A percentile compares a stretch with the other conserved stretches of the same genome.
Evolutionary conservation across 495 filamentous ascomycete genomes (phyloP).

Genomic region (Penicillium odoratum): DNA sequence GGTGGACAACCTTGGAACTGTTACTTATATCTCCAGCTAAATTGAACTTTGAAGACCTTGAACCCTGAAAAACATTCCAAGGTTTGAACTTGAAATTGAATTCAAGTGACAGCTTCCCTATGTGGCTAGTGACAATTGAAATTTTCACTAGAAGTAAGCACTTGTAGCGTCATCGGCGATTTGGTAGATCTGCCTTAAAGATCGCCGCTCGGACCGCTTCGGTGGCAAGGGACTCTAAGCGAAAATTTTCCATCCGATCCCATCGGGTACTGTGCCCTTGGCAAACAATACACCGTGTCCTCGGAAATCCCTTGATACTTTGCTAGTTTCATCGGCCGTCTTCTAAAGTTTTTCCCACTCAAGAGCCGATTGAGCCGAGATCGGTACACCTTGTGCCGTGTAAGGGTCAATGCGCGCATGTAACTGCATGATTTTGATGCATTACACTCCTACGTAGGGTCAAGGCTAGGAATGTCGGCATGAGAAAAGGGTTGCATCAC

Average conservation of each 20-base stretch:
- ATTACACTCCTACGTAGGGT: no score
- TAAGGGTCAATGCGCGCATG: neutral
- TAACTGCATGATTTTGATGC: neutral
- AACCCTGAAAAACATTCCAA: no score
- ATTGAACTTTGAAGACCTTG: no score
- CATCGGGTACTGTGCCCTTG: neutral
- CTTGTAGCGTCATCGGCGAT: conserved; percentile 1
- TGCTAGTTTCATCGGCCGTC: neutral
- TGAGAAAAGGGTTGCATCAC: neutral
- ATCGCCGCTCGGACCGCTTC: neutral
- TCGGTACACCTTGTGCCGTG: neutral
- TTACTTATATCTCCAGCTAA: no score
- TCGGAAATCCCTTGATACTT: neutral
- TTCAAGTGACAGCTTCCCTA: neutral
- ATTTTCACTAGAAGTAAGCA: neutral
- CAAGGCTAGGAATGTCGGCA: neutral
- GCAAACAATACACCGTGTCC: neutral
- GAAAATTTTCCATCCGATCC: neutral
- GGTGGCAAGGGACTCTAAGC: conserved; percentile 3
- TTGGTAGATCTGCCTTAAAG: neutral
- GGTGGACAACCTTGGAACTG: no score
- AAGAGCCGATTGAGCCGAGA: neutral
- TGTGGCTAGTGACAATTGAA: neutral
- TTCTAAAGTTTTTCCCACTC: neutral
- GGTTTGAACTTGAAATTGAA: no score